Base-by-base conservation (phyloP, 495 filamentous ascomycete genomes). In the Penicillium robsamsonii region DNA sequence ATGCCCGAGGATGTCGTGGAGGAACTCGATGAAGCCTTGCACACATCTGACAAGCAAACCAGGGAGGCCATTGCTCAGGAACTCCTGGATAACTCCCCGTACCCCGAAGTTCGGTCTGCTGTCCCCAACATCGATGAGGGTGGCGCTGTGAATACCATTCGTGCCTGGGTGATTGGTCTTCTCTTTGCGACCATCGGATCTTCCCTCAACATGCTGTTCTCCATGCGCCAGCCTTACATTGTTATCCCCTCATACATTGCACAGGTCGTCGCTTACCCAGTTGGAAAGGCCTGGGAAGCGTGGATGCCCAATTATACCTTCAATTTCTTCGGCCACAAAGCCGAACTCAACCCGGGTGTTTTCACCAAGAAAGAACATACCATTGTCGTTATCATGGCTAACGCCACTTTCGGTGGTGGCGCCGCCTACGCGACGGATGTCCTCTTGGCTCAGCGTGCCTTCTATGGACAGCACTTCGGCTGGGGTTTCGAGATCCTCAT, bases 361-460 rank as follows among this genome's bases (percentile, higher is more conserved):
- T 91, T 88, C 75, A 90, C 86, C 69, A 84, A 88, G 67, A 91
- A 91, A 63, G 87, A 90, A 60, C 88, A 91, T 63, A 75, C 85
- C 6, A 75, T 91, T 46, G 84, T 87, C 33, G 84, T 87, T n/a
- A 82, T 90, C 61, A 90, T 90, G 87, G 73, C 75, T 38, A 77
- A 77, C 58, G 73, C 73, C 43, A 71, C 70, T 12, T 76, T 87
- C 70, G 61, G 71, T 43, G 71, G 66, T 55, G 77, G 76, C 47
- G 82, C 83, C 13, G 85, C 84, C 18, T 90, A 89, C 55, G 81
- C 84, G 12, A 89, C 85, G 0, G 84, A 89, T 59, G 79, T 84
- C 49, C 75, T 89, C 11, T 65, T 87, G 6, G 85, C 86, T 3
- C 85, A 88, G 70, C 75, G 75, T 24, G 72, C 83, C 27, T 90